Evolutionary conservation across 176 grass and related monocot genomes (phyloP).

Genomic region (Elaeis guineensis): DNA sequence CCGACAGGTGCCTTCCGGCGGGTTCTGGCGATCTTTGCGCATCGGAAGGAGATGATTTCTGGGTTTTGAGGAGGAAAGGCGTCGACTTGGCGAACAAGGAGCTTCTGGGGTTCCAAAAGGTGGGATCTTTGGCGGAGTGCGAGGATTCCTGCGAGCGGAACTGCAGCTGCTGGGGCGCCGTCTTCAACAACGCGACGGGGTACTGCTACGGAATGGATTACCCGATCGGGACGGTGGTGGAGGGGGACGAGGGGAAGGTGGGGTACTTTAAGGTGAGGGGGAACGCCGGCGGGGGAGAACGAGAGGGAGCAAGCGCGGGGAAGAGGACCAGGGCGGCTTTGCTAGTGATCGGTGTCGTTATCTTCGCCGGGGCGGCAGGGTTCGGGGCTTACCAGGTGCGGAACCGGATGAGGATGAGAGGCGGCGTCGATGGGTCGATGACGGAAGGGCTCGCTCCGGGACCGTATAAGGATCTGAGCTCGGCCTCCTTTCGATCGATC

Average conservation of each 20-base stretch:
- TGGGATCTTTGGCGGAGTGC: conserved; percentile 49
- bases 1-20: conserved; percentile 27
- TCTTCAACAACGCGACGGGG: conserved; percentile 63
- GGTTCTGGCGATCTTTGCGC: conserved; percentile 3
- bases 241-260: conserved; percentile 41
- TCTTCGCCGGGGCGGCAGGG: conserved; percentile 20
- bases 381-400: conserved; percentile 53
- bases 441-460: conserved; percentile 60
- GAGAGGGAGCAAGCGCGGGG: not conserved
- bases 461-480: conserved; percentile 70
- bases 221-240: conserved; percentile 61
- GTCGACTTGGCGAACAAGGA: conserved; percentile 80
- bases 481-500: conserved; percentile 53
- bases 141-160: conserved; percentile 60
- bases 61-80: conserved; percentile 33
- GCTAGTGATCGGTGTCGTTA: conserved; percentile 25
- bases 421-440: conserved; percentile 9
- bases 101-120: conserved; percentile 24
- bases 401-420: conserved; percentile 26
- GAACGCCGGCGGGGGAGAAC: not conserved
- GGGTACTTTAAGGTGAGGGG: conserved; percentile 73
- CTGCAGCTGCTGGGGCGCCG: conserved; percentile 83
- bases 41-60: conserved; percentile 29
- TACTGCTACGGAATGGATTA: conserved; percentile 84
- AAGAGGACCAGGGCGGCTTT: conserved; percentile 29